Evolutionary conservation across 805 yeast genomes (phyloP), one percentile per base, ranked within the genome.

Genomic region (Candida insectalens): DNA sequence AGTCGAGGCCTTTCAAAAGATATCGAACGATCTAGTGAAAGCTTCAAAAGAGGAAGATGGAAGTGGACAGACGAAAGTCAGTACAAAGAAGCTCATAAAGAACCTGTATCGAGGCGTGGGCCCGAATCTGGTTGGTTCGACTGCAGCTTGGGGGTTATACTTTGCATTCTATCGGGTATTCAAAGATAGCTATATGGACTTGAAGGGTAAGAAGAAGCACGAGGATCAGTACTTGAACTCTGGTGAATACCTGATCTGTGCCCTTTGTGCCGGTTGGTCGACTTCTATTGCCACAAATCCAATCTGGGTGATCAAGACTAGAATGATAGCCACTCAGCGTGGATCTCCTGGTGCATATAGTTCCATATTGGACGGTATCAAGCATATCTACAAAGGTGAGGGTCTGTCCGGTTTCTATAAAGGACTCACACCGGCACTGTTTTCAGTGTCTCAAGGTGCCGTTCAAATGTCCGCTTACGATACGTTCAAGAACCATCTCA

Each of bases 281-380:
- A 84, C 96, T 0, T 71, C 94, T 1, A 36, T 84, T 0, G 27
- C 83, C 12, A 88, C 98, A 1, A 92, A 87, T 50, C 98, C 98
- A 1, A 70, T 89, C 8, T 89, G 98, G 98, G 95, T 92, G 2
- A 54, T 92, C 14, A 92, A 92, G 55, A 92, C 98, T 0, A 66
- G 97, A 40, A 79, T 89, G 43, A 65, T 88, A 47, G 75, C 87
- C 14, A 70, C 72, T 2, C 57, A 70, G 2, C 56, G 59, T 25
- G 39, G 39, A 2, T 44, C 59, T 0, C 62, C 63, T 0, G 67
- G 67, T 12, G 77, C 83, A 0, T 84, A 85, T 48, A 54, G 55
- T 7, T 73, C 84, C 0, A 56, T 77, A 5, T 8, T 47, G 14
- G 73, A 74, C 38, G 94, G 94, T 1, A 46, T 75, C 0, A 36